Conservation (phyloP, 139 green algal species). For the Astrephomene gubernaculifera region DNA sequence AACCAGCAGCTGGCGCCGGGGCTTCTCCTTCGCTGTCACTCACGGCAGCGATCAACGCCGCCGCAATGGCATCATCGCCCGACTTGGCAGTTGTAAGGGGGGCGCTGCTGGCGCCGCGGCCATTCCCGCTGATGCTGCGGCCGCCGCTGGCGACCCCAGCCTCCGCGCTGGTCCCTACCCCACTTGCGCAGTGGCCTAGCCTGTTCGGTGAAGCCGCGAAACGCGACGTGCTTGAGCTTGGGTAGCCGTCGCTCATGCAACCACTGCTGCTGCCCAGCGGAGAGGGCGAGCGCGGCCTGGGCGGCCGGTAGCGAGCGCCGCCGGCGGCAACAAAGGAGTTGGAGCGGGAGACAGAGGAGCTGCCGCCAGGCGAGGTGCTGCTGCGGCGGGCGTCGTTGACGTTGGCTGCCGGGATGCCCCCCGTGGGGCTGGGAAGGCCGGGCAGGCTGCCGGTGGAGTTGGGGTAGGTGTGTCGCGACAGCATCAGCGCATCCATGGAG, state of each 20-base stretch:
- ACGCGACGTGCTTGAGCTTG: background rate
- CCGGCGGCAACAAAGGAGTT: slow-evolving; percentile 34
- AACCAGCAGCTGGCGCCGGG: background rate
- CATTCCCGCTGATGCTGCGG: background rate
- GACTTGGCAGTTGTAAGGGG: background rate
- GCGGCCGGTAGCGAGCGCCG: background rate
- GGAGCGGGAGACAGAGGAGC: slow-evolving; percentile 5
- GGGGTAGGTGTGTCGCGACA: too few species aligned
- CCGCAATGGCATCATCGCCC: slow-evolving; percentile 17
- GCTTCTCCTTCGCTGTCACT: background rate
- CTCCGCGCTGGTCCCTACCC: background rate
- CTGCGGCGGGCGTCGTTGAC: background rate
- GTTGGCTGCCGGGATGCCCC: background rate
- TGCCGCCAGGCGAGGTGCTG: background rate
- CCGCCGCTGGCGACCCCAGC: background rate
- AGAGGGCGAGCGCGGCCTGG: slow-evolving; percentile 10
- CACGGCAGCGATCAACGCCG: background rate
- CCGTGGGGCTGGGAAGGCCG: background rate
- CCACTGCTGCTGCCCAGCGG: slow-evolving; percentile 11
- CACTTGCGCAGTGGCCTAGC: slow-evolving; percentile 12
- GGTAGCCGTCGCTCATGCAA: background rate
- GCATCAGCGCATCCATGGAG: background rate
- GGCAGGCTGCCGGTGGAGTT: background rate
- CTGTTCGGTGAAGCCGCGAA: background rate
- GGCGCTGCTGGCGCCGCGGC: background rate